A percentile compares a stretch with the other conserved stretches of the same genome.
These are phyloP conservation scores for Colletotrichum graminicola DNA, from an alignment of 2,329 filamentous ascomycete species.

Conservation along the genomic window DNA sequence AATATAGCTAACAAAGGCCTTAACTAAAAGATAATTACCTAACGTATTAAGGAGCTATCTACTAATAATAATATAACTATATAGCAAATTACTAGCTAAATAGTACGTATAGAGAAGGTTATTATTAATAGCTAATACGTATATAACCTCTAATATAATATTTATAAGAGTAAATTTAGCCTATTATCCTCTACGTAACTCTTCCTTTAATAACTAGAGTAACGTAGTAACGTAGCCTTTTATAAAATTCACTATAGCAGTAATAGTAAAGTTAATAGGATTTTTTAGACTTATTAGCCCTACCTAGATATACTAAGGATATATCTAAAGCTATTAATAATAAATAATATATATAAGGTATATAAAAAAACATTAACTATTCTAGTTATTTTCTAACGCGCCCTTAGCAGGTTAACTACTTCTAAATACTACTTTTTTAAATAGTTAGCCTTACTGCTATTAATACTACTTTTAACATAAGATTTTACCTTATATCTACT, in stretches of 20 bases:
- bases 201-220: background rate
- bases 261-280: background rate
- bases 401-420: background rate
- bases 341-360: slow-evolving; percentile 2
- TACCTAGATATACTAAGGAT: background rate
- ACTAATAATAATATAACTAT: background rate
- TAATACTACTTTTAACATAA: background rate
- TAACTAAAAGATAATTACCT: background rate
- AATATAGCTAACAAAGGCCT: background rate
- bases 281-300: background rate
- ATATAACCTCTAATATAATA: background rate
- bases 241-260: background rate
- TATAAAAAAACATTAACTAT: background rate
- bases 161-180: background rate
- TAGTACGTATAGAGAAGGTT: background rate
- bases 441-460: background rate
- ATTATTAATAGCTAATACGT: background rate
- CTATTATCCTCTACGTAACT: background rate
- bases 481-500: background rate
- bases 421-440: background rate
- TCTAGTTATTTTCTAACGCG: background rate
- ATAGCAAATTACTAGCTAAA: background rate
- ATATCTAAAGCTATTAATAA: background rate
- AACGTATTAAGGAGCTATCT: background rate
- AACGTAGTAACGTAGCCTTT: background rate